Evolutionary conservation across 1,139 yeast genomes (phyloP).

Genomic region (Hansenula anomala): DNA sequence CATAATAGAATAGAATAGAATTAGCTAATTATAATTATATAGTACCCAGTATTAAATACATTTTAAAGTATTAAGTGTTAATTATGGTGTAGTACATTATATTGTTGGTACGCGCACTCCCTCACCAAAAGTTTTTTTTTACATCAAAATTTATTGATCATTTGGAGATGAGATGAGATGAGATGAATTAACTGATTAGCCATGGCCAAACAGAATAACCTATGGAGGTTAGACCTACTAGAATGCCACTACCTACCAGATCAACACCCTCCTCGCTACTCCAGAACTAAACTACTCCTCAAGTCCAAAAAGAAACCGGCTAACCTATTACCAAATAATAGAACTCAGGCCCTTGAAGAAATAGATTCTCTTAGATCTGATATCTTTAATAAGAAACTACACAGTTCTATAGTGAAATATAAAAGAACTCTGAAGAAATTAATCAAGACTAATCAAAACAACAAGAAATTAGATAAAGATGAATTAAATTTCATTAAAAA

Average conservation of each 20-base stretch:
- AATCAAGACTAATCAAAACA: neutral
- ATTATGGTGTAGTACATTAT: too few species aligned
- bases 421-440: conserved; percentile 13
- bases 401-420: conserved; percentile 15
- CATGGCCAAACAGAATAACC: too few species aligned
- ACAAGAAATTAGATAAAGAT: conserved; percentile 7
- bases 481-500: conserved; percentile 13
- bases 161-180: too few species aligned
- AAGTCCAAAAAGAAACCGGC: conserved; percentile 9
- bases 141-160: too few species aligned
- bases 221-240: conserved; percentile 16
- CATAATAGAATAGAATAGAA: too few species aligned
- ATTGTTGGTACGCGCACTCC: too few species aligned
- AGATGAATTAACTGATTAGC: too few species aligned
- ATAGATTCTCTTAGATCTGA: conserved; percentile 13
- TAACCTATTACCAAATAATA: conserved; percentile 5
- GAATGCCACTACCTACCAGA: conserved; percentile 11
- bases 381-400: conserved; percentile 16
- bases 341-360: conserved; percentile 12
- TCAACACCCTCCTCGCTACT: conserved; percentile 13
- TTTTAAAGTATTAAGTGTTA: too few species aligned
- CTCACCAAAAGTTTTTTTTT: too few species aligned
- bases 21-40: too few species aligned
- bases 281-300: conserved; percentile 12
- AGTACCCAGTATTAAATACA: too few species aligned